Base-by-base conservation (phyloP, 352 stramenopile species). In the Pythium monospermum region DNA sequence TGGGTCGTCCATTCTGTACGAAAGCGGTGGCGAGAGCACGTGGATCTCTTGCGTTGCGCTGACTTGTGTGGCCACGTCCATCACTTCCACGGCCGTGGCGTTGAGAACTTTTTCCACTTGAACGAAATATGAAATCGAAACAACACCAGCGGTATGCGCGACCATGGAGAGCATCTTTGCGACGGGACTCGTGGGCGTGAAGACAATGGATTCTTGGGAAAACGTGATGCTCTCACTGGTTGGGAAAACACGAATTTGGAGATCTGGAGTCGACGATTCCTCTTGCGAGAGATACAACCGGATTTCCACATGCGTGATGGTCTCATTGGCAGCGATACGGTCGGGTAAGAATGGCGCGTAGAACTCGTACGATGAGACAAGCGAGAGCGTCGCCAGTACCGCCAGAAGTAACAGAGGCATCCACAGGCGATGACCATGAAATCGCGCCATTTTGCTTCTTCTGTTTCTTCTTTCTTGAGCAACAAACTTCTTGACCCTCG, bases 261-360 rank as follows among this genome's bases (percentile, higher is more conserved):
- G 35, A 19, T 27, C 39, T n/a, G n/a, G n/a, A 6, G 42, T 46
- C 10, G 21, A 15, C 22, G 21, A 7, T 18, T 65, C 57, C 19
- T 41, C 50, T 1, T 2, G 19, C 4, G 15, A 28, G 6, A 80
- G 49, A 21, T 75, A 75, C 27, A 86, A 37, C 1, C 75, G 70
- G 23, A 82, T 40, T 44, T 82, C 70, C 2, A 85, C 45, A 2
- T 56, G 63, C 3, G 56, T 35, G 18, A 79, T 56, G 16, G 28
- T 57, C 31, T 81, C 73, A 39, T 68, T 59, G 16, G 51, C 57
- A 12, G 68, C 59, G 13, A 82, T 55, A 30, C 69, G 41, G 2
- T 36, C 32, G 0, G 70, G 70, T 4, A 82, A 30, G 4, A 63
- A 62, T 19, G 70, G 71, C 44, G 62, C 43, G 27, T 74, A 76